Conservation (phyloP, 2,329 filamentous ascomycete species). For the Penicillium sp. region DNA sequence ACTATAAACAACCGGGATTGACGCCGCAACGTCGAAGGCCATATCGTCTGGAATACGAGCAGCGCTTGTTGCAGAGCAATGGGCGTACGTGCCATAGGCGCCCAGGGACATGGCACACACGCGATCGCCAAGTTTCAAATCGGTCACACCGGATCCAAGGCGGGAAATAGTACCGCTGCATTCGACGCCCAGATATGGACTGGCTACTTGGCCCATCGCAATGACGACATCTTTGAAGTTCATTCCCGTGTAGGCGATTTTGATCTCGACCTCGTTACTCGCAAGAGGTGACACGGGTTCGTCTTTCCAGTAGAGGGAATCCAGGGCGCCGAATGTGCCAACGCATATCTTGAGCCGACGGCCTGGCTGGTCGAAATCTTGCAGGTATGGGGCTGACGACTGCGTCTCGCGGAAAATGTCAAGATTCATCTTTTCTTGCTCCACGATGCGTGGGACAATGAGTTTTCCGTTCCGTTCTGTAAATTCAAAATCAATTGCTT, state of each 20-base stretch:
- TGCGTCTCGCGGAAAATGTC: too few species aligned
- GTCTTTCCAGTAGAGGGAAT: too few species aligned
- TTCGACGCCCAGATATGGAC: conserved; percentile 20
- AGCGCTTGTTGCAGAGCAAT: conserved; percentile 9
- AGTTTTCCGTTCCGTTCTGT: too few species aligned
- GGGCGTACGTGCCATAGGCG: conserved; percentile 4
- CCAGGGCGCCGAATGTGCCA: too few species aligned
- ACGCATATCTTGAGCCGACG: too few species aligned
- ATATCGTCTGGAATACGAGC: conserved; percentile 12
- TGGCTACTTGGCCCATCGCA: conserved; percentile 13
- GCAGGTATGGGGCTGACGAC: too few species aligned
- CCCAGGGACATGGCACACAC: conserved; percentile 8
- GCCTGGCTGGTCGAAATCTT: too few species aligned
- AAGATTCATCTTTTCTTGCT: too few species aligned
- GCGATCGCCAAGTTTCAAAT: conserved; percentile 22
- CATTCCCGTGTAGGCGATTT: neutral
- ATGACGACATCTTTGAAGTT: conserved; percentile 16
- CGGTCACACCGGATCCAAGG: conserved; percentile 19
- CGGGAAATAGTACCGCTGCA: conserved; percentile 21
- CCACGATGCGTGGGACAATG: too few species aligned
- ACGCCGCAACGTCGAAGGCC: conserved; percentile 20
- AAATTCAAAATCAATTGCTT: too few species aligned
- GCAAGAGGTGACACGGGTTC: too few species aligned
- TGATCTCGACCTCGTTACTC: too few species aligned
- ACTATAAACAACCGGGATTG: conserved; percentile 19